Base-by-base conservation (phyloP, 2,329 filamentous ascomycete genomes). In the Hypoxylon sp. region DNA sequence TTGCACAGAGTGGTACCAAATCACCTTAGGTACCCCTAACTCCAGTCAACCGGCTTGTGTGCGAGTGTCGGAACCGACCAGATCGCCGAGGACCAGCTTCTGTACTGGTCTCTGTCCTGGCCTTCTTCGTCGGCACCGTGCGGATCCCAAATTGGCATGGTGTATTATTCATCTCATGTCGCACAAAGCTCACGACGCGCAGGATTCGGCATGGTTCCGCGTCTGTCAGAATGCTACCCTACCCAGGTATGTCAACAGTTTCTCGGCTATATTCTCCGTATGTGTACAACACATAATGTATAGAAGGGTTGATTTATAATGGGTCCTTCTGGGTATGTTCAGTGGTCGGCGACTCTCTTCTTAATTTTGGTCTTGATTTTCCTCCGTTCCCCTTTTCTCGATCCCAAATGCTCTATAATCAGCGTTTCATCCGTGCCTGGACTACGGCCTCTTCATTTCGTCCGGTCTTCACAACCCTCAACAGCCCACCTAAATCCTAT, bases 121-220 rank as follows among this genome's bases (percentile, higher is more conserved):
- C 7, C 11, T 15, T 46, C 19, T 54, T 17, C 21, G 31, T 65
- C 48, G 48, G 55, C 11, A 50, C 51, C 54, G 50, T 24, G 21
- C 31, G 27, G 37, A 39, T 32, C 39, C 21, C 11, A 15, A 15
- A 29, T 55, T 32, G 29, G 15, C 24, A 39, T 6, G n/a, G 29
- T 21, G 31, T 10, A 35, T 35, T 37, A 24, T 55, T 21, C 10
- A 55, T 55, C 10, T 55, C 27, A 46, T 5, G 55, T 60, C 50
- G 44, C 56, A 65, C 62, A 65, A 52, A 17, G 48, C 29, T 64
- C 44, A 42, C 46, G 32, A 35, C 35, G 46, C 47, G 42, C 21
- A 59, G 19, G 48, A 42, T 37, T 48, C 50, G 47, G 62, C 42
- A 54, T 59, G 27, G 51, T 59, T 42, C 55, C 55, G 53, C 62